Evolutionary conservation across 495 filamentous ascomycete species (phyloP).

Genomic region (Lasiosphaeria miniovina): DNA sequence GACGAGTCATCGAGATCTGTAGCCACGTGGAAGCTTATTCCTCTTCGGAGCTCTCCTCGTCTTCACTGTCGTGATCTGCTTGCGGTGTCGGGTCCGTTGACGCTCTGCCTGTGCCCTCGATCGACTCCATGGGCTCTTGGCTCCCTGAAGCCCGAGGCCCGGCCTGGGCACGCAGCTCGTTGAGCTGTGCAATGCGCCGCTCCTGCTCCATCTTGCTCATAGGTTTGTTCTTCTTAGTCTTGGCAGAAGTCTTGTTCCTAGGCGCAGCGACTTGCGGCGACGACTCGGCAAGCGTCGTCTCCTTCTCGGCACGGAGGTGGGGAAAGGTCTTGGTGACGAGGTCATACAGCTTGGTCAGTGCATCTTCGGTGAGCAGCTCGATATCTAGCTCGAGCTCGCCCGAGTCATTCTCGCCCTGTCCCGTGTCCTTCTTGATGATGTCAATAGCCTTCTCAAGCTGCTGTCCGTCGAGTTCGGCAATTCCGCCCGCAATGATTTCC

Average conservation of each 20-base stretch:
- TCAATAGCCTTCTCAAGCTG: conserved; percentile 77
- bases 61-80: conserved; percentile 30
- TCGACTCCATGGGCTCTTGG: conserved; percentile 46
- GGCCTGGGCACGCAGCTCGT: conserved; percentile 53
- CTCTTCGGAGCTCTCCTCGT: conserved; percentile 37
- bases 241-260: conserved; percentile 49
- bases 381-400: conserved; percentile 91
- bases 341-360: conserved; percentile 70
- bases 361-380: conserved; percentile 71
- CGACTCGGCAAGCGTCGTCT: conserved; percentile 22
- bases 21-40: conserved; percentile 20
- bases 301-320: conserved; percentile 41
- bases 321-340: conserved; percentile 70
- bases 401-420: conserved; percentile 71
- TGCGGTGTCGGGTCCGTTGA: conserved; percentile 19
- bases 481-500: conserved; percentile 78
- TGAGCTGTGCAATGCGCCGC: conserved; percentile 75
- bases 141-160: conserved; percentile 44
- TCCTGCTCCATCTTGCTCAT: conserved; percentile 97
- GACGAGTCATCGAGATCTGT: too few relatives aligned
- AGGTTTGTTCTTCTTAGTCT: conserved; percentile 96
- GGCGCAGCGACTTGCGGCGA: conserved; percentile 34
- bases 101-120: conserved; percentile 30
- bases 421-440: conserved; percentile 86
- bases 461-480: conserved; percentile 67